These are phyloP conservation scores for Aureobasidium lini DNA, from an alignment of 2,329 filamentous ascomycete genomes.

Conservation along the genomic window DNA sequence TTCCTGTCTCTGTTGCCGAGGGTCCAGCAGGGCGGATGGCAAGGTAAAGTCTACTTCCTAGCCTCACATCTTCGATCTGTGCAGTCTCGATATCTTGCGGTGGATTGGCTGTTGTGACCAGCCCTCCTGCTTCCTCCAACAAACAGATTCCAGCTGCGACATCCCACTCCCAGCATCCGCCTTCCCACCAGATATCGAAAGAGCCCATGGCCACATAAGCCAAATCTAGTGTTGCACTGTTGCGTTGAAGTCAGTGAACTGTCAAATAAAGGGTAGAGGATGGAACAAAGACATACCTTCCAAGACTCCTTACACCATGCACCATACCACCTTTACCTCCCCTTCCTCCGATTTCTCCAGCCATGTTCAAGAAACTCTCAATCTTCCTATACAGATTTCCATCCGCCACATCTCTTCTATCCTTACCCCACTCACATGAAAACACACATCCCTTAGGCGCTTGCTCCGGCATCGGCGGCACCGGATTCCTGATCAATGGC, in stretches of 20 bases:
- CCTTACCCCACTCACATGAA: slow-evolving; percentile 74
- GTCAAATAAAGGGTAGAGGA: neutral
- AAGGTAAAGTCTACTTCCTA: slow-evolving; percentile 64
- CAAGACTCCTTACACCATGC: slow-evolving; percentile 65
- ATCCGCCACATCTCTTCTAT: slow-evolving; percentile 56
- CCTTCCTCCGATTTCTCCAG: slow-evolving; percentile 55
- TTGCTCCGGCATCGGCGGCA: slow-evolving; percentile 54
- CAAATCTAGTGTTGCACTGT: slow-evolving; percentile 63
- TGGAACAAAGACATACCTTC: slow-evolving; percentile 35
- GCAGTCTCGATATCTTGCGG: slow-evolving; percentile 50
- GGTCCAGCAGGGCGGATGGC: slow-evolving; percentile 64
- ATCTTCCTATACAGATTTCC: slow-evolving; percentile 66
- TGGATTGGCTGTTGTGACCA: slow-evolving; percentile 68
- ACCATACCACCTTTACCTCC: slow-evolving; percentile 69
- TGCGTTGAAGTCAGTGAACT: neutral
- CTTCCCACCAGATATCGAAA: slow-evolving; percentile 79
- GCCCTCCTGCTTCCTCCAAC: slow-evolving; percentile 63
- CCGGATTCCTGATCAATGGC: slow-evolving; percentile 55
- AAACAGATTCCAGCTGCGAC: slow-evolving; percentile 70
- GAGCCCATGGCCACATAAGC: slow-evolving; percentile 68
- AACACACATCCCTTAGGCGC: slow-evolving; percentile 66
- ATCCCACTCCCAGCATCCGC: slow-evolving; percentile 71
- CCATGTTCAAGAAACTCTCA: slow-evolving; percentile 69
- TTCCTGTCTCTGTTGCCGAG: slow-evolving; percentile 53
- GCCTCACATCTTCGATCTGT: slow-evolving; percentile 50